Conservation (phyloP, 75 land plant genomes). For the Chamaecyparis obtusa region DNA sequence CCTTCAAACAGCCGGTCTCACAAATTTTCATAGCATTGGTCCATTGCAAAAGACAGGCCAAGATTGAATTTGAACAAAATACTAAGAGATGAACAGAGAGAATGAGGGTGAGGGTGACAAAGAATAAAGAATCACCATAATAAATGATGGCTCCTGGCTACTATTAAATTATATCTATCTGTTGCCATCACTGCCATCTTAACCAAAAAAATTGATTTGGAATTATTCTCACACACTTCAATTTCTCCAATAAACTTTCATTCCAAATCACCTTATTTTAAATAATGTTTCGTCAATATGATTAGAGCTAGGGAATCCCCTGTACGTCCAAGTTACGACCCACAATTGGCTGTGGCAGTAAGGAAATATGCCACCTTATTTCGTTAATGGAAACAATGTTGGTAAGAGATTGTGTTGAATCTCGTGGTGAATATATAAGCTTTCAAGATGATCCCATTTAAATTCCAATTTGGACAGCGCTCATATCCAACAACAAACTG, state of each 20-base stretch:
- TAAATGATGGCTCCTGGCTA: no score
- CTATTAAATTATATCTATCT: neutral
- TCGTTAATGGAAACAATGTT: neutral
- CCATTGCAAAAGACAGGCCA: no score
- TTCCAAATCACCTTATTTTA: neutral
- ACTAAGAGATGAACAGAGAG: no score
- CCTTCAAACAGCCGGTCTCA: no score
- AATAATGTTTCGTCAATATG: neutral
- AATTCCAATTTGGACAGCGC: neutral
- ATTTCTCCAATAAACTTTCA: neutral
- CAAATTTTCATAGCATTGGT: no score
- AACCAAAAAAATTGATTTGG: neutral
- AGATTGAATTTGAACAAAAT: no score
- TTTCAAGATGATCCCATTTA: neutral
- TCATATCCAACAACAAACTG: neutral
- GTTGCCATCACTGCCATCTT: neutral
- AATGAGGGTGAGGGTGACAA: no score
- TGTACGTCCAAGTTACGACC: neutral
- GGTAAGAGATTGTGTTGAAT: neutral
- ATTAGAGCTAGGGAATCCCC: neutral
- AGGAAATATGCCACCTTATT: neutral
- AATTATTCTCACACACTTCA: no score
- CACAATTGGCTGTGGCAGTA: neutral
- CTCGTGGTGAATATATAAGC: neutral
- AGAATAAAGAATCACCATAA: no score